phyloP scores from a whole-genome alignment of 176 grass and related monocot genomes.

The Avena sativa region DNA sequence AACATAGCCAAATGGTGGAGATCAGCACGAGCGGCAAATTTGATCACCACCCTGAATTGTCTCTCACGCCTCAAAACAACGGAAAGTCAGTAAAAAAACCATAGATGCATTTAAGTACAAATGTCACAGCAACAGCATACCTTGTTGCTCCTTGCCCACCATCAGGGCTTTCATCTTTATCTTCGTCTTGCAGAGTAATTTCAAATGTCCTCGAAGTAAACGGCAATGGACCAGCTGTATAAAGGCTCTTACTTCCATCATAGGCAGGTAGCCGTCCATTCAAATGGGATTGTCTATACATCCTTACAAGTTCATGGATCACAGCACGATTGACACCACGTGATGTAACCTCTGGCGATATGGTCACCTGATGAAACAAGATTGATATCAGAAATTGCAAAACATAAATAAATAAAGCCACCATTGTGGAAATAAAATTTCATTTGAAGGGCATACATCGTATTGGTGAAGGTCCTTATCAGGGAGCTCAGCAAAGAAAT shows the following conservation, averaged over 20 bases:
- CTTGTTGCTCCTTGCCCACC: conserved; percentile 57
- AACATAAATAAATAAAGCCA: not conserved
- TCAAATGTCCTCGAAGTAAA: conserved; percentile 82
- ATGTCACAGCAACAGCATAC: conserved; percentile 35
- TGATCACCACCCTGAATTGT: conserved; percentile 80
- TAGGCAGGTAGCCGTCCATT: conserved; percentile 83
- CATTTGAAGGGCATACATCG: conserved; percentile 59
- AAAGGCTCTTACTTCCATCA: conserved; percentile 92
- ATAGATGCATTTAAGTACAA: conserved; percentile 10
- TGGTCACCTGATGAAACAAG: conserved; percentile 67
- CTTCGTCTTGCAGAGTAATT: conserved; percentile 80
- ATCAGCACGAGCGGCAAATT: conserved; percentile 91
- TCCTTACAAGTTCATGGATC: conserved; percentile 69
- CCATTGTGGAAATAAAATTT: not conserved
- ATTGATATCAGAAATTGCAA: conserved; percentile 36
- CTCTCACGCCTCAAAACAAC: conserved; percentile 78
- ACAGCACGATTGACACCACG: conserved; percentile 94
- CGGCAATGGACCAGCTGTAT: conserved; percentile 88
- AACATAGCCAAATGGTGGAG: conserved; percentile 94
- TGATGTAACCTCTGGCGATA: conserved; percentile 82
- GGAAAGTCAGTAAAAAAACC: conserved; percentile 22
- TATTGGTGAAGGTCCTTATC: conserved; percentile 98
- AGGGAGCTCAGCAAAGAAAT: conserved; percentile 94
- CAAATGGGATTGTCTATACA: conserved; percentile 69
- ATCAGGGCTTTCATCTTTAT: conserved; percentile 44